Evolutionary conservation across 441 rosid species (phyloP), one percentile per base, ranked within the genome.

Genomic region (Euphorbia schlechtendalii): DNA sequence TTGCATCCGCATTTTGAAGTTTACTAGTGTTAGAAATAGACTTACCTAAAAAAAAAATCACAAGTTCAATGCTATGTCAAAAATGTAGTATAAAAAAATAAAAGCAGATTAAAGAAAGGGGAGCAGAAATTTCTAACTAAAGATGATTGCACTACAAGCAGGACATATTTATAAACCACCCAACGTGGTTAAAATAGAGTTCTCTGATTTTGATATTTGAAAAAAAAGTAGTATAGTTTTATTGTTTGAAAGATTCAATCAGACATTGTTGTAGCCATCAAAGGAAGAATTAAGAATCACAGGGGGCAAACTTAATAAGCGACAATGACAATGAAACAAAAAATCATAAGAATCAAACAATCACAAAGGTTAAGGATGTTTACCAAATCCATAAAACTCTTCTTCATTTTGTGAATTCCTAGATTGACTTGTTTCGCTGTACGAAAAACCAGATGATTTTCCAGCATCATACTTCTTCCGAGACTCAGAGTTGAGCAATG

Each of bases 371-470:
- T 53, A 21, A 45, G 49, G 3, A 41, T 45, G 18, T 62, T 82
- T 90, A 90, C 99, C 99, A 63, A 94, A 76, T 79, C 99, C 99
- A 68, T 89, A 94, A 73, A 94, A 94, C 61, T 87, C 92, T 74
- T 89, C 90, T 72, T 88, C 90, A 17, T 78, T 81, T 73, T 73
- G 74, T 9, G 63, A 67, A 25, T 65, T 67, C 24, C 68, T 52
- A 65, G 71, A 73, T 65, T 68, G 74, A 74, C 69, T 77, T 69
- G 74, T 77, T 79, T 78, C 85, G 54, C 79, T 71, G 77, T 80
- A 81, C 1, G 92, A 81, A 79, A 74, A 87, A 71, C 81, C 87
- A 62, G 97, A 87, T 51, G 84, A 61, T 61, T 70, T 78, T 69
- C 84, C 86, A 58, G 79, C 69, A 30, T 73, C 78, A 62, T 81